Conservation (phyloP, 2,329 filamentous ascomycete species). For the Trichoderma sp. region DNA sequence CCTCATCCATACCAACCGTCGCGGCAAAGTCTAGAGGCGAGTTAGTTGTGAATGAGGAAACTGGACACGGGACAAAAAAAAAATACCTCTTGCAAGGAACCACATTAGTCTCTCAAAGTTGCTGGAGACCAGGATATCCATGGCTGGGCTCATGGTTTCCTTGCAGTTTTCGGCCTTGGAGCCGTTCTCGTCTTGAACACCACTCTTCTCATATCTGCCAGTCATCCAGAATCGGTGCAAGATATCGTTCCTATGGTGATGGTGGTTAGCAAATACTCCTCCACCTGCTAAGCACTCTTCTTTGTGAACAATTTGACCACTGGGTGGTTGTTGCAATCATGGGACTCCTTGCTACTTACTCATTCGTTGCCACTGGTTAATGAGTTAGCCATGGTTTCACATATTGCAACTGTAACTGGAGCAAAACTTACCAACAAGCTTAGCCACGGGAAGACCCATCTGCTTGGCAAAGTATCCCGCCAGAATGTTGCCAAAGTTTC, state of each 20-base stretch:
- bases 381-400: not conserved
- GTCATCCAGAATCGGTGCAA: constrained; percentile 93
- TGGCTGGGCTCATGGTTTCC: constrained; percentile 85
- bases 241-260: constrained; percentile 69
- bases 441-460: constrained; percentile 86
- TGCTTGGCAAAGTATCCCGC: constrained; percentile 88
- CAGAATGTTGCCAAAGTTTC: constrained; percentile 95
- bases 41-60: constrained; percentile 44
- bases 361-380: constrained; percentile 62
- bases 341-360: constrained; percentile 36
- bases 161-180: constrained; percentile 43
- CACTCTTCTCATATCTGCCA: constrained; percentile 82
- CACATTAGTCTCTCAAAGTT: constrained; percentile 96
- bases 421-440: constrained; percentile 74
- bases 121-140: constrained; percentile 95
- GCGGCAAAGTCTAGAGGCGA: constrained; percentile 53
- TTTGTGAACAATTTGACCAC: not conserved
- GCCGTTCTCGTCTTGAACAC: not conserved
- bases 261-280: not conserved
- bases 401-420: rapidly evolving
- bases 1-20: constrained; percentile 59
- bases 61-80: not conserved
- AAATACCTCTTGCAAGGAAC: constrained; percentile 65
- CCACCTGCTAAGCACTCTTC: not conserved
- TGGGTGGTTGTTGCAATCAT: no score